Conservation (phyloP, 495 filamentous ascomycete genomes). For the Daldinia loculata region DNA sequence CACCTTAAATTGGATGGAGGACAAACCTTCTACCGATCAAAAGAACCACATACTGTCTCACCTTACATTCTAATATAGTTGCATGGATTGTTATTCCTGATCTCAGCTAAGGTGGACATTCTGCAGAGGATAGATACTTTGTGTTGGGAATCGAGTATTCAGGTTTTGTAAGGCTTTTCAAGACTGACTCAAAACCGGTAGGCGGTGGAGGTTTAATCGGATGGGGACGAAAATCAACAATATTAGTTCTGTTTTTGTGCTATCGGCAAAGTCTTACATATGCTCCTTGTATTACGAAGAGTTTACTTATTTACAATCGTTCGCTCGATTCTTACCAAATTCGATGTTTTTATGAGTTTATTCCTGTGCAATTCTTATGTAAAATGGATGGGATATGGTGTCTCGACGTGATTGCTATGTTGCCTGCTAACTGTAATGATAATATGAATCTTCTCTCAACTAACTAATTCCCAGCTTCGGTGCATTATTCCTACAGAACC, state of each 20-base stretch:
- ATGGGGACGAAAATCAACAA: conserved; percentile 23
- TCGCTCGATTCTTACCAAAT: conserved; percentile 14
- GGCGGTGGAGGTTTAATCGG: conserved; percentile 15
- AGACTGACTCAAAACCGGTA: conserved; percentile 30
- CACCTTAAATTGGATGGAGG: conserved; percentile 38
- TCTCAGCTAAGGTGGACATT: conserved; percentile 45
- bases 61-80: conserved; percentile 46
- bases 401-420: neutral
- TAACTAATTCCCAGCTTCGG: neutral
- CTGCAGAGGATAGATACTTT: conserved; percentile 46
- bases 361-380: neutral
- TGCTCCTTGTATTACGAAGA: conserved; percentile 44
- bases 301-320: conserved; percentile 35
- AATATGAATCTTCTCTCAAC: neutral
- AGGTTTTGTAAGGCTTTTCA: conserved; percentile 39
- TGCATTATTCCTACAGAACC: neutral
- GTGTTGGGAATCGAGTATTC: conserved; percentile 47
- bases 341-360: conserved; percentile 20
- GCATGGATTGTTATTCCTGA: conserved; percentile 43
- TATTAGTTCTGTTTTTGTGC: conserved; percentile 44
- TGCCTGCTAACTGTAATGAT: neutral
- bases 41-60: conserved; percentile 32
- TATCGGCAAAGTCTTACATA: conserved; percentile 41
- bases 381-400: conserved; percentile 1
- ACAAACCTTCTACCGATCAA: conserved; percentile 35